Conservation (phyloP, 2,329 filamentous ascomycete genomes). For the Colletotrichum sp. region DNA sequence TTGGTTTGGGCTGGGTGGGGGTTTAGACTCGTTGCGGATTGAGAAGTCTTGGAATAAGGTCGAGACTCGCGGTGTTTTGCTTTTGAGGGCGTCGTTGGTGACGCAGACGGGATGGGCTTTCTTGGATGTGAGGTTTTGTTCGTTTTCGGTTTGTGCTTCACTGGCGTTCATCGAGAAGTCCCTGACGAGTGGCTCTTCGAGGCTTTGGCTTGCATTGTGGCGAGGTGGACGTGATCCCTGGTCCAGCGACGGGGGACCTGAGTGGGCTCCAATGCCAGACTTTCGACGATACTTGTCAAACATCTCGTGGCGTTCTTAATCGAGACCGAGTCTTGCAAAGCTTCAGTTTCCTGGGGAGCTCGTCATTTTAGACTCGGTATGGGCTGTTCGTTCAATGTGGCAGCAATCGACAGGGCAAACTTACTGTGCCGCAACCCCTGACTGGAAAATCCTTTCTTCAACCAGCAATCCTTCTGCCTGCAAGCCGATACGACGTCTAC, state of each 20-base stretch:
- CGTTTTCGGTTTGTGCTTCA: background rate
- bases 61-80: background rate
- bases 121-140: background rate
- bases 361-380: fast-evolving
- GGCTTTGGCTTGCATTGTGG: background rate
- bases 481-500: background rate
- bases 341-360: background rate
- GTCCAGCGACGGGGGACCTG: fast-evolving
- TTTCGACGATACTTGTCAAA: background rate
- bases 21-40: background rate
- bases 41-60: background rate
- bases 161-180: background rate
- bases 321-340: too few species aligned
- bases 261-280: background rate
- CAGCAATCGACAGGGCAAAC: background rate
- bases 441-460: background rate
- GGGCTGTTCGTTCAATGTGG: fast-evolving
- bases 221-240: background rate
- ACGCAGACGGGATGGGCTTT: fast-evolving
- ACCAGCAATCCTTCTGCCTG: background rate
- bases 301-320: background rate
- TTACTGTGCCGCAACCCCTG: background rate
- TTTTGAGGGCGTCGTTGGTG: background rate
- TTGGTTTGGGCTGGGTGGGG: background rate
- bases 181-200: background rate